These are phyloP conservation scores for Globisporangium rhizosaccharum DNA, from an alignment of 352 stramenopile genomes.

Conservation along the genomic window DNA sequence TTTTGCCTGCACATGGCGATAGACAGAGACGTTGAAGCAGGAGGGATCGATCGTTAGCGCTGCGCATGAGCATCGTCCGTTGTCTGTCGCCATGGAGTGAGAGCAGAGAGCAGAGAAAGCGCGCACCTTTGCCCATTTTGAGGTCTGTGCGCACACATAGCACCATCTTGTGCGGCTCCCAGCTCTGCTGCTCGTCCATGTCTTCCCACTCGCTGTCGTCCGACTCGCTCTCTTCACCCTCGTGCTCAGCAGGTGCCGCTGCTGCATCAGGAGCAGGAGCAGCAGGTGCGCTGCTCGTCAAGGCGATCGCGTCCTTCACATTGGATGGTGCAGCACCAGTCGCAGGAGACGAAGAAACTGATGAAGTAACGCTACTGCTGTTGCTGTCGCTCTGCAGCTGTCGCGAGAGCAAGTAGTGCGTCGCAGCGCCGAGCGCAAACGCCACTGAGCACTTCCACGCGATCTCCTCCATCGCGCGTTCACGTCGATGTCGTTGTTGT, in stretches of 20 bases:
- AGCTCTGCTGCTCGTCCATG: slow-evolving; percentile 40
- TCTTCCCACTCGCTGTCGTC: slow-evolving; percentile 64
- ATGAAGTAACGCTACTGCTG: slow-evolving; percentile 3
- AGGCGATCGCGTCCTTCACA: neutral
- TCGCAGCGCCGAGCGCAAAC: slow-evolving; percentile 65
- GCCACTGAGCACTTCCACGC: slow-evolving; percentile 74
- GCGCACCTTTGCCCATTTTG: slow-evolving; percentile 94
- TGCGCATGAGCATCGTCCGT: slow-evolving; percentile 17
- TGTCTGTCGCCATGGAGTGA: neutral
- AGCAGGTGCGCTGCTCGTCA: neutral
- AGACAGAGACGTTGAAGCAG: neutral
- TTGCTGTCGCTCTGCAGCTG: slow-evolving; percentile 28
- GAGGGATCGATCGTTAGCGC: neutral
- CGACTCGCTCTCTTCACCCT: slow-evolving; percentile 23
- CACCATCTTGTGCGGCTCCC: slow-evolving; percentile 90
- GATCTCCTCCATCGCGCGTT: slow-evolving; percentile 39
- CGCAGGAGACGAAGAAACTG: neutral
- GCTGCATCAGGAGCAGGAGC: neutral
- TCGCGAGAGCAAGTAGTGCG: slow-evolving; percentile 51
- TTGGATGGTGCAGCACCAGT: neutral
- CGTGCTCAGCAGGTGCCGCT: slow-evolving; percentile 1
- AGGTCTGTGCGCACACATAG: slow-evolving; percentile 93
- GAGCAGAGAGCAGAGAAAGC: slow-evolving; percentile 20
- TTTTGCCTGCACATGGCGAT: slow-evolving; percentile 46
- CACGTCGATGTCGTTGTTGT: too few species aligned